These are phyloP conservation scores for Pseudonitzschia multiseries DNA, from an alignment of 108 stramenopile species.

Conservation along the genomic window DNA sequence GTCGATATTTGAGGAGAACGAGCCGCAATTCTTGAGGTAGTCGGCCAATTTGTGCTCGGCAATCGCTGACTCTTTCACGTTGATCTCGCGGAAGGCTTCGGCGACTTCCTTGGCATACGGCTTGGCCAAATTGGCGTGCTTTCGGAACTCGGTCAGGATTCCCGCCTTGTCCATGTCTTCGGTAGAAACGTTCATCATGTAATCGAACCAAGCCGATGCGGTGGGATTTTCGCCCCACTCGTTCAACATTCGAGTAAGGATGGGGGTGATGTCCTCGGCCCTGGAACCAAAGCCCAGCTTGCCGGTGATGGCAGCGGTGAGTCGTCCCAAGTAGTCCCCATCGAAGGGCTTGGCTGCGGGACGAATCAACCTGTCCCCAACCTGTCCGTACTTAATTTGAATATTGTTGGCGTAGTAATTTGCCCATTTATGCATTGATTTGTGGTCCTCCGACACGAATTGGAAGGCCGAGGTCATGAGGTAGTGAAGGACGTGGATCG, in stretches of 20 bases:
- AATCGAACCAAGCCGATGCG: neutral
- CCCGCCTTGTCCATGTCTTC: neutral
- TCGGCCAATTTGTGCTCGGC: neutral
- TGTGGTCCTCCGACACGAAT: neutral
- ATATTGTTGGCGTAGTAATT: neutral
- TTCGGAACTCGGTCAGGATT: conserved; percentile 1
- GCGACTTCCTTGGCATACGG: neutral
- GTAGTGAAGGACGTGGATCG: conserved; percentile 19
- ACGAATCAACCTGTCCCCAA: neutral
- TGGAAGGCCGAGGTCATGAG: conserved; percentile 1
- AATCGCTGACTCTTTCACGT: neutral
- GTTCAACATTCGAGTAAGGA: neutral
- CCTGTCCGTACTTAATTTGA: neutral
- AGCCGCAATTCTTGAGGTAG: neutral
- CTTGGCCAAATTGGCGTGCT: neutral
- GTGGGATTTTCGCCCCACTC: neutral
- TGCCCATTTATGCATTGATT: conserved; percentile 4
- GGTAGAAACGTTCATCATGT: neutral
- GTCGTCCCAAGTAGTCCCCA: neutral
- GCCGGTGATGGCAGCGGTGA: neutral
- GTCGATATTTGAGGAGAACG: neutral
- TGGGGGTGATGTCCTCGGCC: neutral
- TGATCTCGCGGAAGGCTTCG: neutral
- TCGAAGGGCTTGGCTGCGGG: neutral
- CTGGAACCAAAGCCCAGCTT: neutral